Evolutionary conservation across 306 rosid species (phyloP), one percentile per base, ranked within the genome.

Genomic region (Pterocarpus santalinus): DNA sequence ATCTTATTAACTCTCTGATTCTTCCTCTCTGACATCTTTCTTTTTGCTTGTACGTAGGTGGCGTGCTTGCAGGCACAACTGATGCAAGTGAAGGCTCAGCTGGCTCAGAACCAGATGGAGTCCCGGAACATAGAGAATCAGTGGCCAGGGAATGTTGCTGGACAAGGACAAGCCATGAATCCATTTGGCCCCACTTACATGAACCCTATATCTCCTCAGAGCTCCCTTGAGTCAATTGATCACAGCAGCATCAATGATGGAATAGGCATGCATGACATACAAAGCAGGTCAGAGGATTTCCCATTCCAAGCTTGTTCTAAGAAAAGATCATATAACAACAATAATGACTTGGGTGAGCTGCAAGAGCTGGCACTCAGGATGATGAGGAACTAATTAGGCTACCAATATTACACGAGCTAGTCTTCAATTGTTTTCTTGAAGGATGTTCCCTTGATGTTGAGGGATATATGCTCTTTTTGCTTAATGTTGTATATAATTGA

Each of bases 1-100:
- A 63, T 17, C 35, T 28, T 62, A 73, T 55, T 13, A 72, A 61
- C 33, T 35, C 15, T 55, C 13, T 79, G n/a, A 11, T 9, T 53
- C 12, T 39, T 22, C 32, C 47, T 73, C 63, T 69, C 63, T 46
- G 38, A 82, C 72, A 58, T 1, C 28, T 3, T 32, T 73, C 72
- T 22, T 1, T 14, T 49, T 30, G 35, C 47, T 67, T 52, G 14
- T 72, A 79, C 69, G 65, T 33, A 96, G 99, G 98, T 96, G 86
- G 92, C 97, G n/a, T 93, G 86, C 73, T 80, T 96, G 86, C 97
- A 96, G 87, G 89, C 95, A 67, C 99, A 96, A 80, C 47, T 96
- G 85, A 86, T 92, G 87, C 99, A 93, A 80, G 89, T 82, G 81
- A 96, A 83, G 85, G 90, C 92, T 82, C 98, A 93, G 72, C 64